Base-by-base conservation (phyloP, 2,329 filamentous ascomycete species). In the Xylariales sp. region DNA sequence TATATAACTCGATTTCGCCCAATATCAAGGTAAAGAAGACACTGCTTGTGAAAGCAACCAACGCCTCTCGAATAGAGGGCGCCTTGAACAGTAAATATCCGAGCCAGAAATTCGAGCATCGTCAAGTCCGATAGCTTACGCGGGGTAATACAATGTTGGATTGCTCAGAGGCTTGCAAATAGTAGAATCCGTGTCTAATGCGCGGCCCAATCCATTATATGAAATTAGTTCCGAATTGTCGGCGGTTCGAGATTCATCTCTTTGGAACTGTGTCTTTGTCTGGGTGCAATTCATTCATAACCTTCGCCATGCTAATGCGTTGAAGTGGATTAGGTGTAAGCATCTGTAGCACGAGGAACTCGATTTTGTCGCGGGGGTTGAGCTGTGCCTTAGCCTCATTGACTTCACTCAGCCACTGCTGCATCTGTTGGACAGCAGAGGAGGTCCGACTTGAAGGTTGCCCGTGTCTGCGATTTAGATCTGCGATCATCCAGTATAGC, bases 401-500 rank as follows among this genome's bases (percentile, higher is more conserved):
- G 49, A 89, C 80, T 76, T 88, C 86, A 46, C 75, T 78, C 52
- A 89, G 80, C 87, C 87, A 89, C 64, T 82, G 80, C 63, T 84
- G 83, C 87, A 89, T 89, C 75, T 87, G 84, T 12, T 78, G 70
- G 2, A 82, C 81, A 3, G 86, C 86, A 16, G 80, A 77, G 32
- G 71, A 64, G 16, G 69, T 58, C 54, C 71, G 72, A 48, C 68
- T 68, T 1, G 71, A 48, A 45, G 74, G 71, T 30, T 74, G 65
- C 62, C 74, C 65, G 74, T 78, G 64, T 58, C 73, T 76, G 28
- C 79, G 82, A 75, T 89, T 86, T 48, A 89, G 79, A 46, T 87
- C 85, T 0, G 85, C 85, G 68, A 89, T 89, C 73, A 83, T 80
- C 86, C 87, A 89, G 77, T 88, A 87, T 23, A 89, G 78, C 34